Evolutionary conservation across 202 grass and related monocot genomes (phyloP).

Genomic region (Setaria italica): DNA sequence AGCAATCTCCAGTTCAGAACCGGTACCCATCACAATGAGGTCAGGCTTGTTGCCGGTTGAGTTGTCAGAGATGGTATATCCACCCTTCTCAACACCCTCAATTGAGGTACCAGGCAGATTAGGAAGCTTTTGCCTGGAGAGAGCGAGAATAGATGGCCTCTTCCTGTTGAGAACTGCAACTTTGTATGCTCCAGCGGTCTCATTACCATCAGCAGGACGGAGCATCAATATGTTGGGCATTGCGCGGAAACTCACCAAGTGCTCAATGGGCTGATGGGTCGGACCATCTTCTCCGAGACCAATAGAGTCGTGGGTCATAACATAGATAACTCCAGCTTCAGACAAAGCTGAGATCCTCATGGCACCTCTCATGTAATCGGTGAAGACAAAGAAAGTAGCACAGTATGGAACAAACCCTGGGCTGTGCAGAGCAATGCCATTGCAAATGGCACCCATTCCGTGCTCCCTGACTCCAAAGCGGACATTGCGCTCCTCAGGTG

Average conservation of each 20-base stretch:
- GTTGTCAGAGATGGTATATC: slow-evolving; percentile 81
- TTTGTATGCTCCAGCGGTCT: slow-evolving; percentile 88
- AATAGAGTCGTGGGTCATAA: slow-evolving; percentile 95
- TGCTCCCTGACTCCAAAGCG: slow-evolving; percentile 92
- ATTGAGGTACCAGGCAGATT: slow-evolving; percentile 77
- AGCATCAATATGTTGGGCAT: slow-evolving; percentile 95
- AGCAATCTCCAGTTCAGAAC: slow-evolving; percentile 87
- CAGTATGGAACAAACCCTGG: slow-evolving; percentile 89
- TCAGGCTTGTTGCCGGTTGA: slow-evolving; percentile 85
- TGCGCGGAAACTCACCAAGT: slow-evolving; percentile 81
- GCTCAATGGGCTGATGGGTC: slow-evolving; percentile 88
- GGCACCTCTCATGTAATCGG: slow-evolving; percentile 87
- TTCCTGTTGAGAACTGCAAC: slow-evolving; percentile 79
- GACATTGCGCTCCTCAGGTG: slow-evolving; percentile 84
- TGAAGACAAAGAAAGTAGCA: slow-evolving; percentile 96
- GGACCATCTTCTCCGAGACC: slow-evolving; percentile 92
- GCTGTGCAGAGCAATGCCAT: slow-evolving; percentile 80
- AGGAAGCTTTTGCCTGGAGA: slow-evolving; percentile 87
- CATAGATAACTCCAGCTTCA: slow-evolving; percentile 82
- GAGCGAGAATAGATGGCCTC: slow-evolving; percentile 82
- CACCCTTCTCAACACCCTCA: slow-evolving; percentile 85
- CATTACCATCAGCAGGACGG: slow-evolving; percentile 83
- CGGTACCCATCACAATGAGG: slow-evolving; percentile 66
- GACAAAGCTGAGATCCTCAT: slow-evolving; percentile 85
- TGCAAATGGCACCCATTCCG: slow-evolving; percentile 88